These are phyloP conservation scores for Euphorbia pulcherrima DNA, from an alignment of 345 rosid species.

Conservation along the genomic window DNA sequence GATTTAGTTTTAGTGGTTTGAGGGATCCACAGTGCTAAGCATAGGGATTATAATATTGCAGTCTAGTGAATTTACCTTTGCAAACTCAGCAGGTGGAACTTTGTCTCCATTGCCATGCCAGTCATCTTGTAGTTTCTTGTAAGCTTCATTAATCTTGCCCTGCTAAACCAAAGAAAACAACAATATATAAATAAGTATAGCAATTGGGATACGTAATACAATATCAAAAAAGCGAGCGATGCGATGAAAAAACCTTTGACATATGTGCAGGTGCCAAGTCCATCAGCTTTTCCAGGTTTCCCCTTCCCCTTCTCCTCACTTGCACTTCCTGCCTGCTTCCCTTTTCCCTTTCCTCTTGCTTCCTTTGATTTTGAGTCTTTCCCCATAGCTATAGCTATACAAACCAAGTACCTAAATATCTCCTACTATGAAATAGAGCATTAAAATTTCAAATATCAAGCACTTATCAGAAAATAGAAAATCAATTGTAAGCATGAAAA, in stretches of 20 bases:
- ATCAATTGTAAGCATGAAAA: background rate
- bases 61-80: constrained; percentile 52
- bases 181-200: background rate
- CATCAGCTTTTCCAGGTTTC: constrained; percentile 80
- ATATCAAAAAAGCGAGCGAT: background rate
- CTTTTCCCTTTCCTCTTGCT: constrained; percentile 75
- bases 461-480: background rate
- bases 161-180: constrained; percentile 40
- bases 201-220: background rate
- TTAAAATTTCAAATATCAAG: background rate
- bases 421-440: background rate
- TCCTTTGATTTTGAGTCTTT: constrained; percentile 58
- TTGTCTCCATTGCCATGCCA: constrained; percentile 91
- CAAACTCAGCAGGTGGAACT: constrained; percentile 97
- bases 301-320: constrained; percentile 93
- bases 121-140: constrained; percentile 90
- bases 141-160: constrained; percentile 93
- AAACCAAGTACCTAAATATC: constrained; percentile 7
- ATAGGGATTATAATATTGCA: background rate
- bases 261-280: constrained; percentile 94
- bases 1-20: too few species aligned
- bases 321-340: constrained; percentile 69
- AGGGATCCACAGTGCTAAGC: too few species aligned
- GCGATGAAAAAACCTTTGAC: constrained; percentile 60
- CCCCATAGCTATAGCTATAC: constrained; percentile 45